Evolutionary conservation across 1,139 yeast species (phyloP), one percentile per base, ranked within the genome.

Genomic region (Candida tropicalis): DNA sequence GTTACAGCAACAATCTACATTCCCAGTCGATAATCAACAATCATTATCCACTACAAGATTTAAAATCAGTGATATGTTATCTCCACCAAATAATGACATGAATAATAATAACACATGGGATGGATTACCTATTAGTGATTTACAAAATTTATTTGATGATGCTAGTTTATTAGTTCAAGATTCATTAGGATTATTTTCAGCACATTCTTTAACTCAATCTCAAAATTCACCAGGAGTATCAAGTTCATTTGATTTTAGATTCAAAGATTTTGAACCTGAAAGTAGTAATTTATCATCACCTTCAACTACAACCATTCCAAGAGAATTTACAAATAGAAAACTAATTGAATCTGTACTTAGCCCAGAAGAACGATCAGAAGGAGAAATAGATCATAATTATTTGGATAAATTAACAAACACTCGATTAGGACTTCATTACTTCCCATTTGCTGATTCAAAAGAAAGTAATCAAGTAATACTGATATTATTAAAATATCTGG

Each of bases 81-180:
- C 65, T 2, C 59, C 63, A 5, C 33, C 33, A 17, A 29, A n/a
- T 12, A 29, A 29, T 17, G 51, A 49, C 5, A 36, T 17, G 11
- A n/a, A n/a, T n/a, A 23, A 25, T 36, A 20, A 47, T 29, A 28
- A 44, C 13, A 36, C 39, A 20, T 47, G 52, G 51, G 43, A 42
- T n/a, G 40, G 41, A 31, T 35, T 46, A 18, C 42, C 45, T 39
- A 37, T 53, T 40, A 33, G 41, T 23, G 62, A 60, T 39, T 46
- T 63, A 50, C 51, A 58, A 41, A 46, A 51, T 46, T 44, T 79
- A 13, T 71, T 78, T 48, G 72, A 73, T 48, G 82, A 79, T 40
- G 84, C 84, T 3, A 65, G 73, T 24, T 54, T 69, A 29, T 59
- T 80, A 47, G 81, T 80, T 13, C 69, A 70, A 39, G 83, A 79